A percentile compares a stretch with the other conserved stretches of the same genome.
Conservation (phyloP, 352 stramenopile species). For the Globisporangium paddicum region DNA sequence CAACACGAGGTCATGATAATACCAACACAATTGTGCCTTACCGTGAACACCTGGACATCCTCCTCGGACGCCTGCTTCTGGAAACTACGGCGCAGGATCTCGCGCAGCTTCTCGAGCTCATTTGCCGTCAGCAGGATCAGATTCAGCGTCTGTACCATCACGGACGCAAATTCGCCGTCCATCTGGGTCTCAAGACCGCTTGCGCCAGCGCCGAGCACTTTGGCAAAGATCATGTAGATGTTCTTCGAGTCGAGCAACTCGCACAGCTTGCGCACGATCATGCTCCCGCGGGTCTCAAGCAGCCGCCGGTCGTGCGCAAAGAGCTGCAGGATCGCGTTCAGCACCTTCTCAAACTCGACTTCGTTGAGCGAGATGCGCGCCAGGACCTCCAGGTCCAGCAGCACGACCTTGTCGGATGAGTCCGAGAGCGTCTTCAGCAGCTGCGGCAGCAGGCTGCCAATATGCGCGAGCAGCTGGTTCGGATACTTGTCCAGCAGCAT, state of each 20-base stretch:
- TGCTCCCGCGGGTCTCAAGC: slow-evolving; percentile 93
- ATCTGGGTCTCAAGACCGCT: slow-evolving; percentile 36
- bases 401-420: slow-evolving; percentile 94
- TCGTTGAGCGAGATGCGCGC: slow-evolving; percentile 93
- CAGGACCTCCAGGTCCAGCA: slow-evolving; percentile 96
- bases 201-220: slow-evolving; percentile 85
- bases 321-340: slow-evolving; percentile 94
- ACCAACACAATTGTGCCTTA: slow-evolving; percentile 6
- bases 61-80: slow-evolving; percentile 60
- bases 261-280: slow-evolving; percentile 98
- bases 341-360: slow-evolving; percentile 88
- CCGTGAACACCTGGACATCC: slow-evolving; percentile 80
- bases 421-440: slow-evolving; percentile 97
- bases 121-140: slow-evolving; percentile 98
- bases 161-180: slow-evolving; percentile 94
- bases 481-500: slow-evolving; percentile 98
- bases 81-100: slow-evolving; percentile 79
- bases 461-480: slow-evolving; percentile 90
- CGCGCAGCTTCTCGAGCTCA: slow-evolving; percentile 90
- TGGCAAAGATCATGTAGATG: slow-evolving; percentile 98
- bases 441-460: slow-evolving; percentile 91
- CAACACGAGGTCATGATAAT: background rate
- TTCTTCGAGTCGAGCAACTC: slow-evolving; percentile 96
- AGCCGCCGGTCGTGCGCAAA: slow-evolving; percentile 88
- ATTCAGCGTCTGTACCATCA: slow-evolving; percentile 99